A percentile compares a stretch with the other conserved stretches of the same genome.
phyloP scores from a whole-genome alignment of 495 filamentous ascomycete species.

The Staphylotrichum longicolle region DNA sequence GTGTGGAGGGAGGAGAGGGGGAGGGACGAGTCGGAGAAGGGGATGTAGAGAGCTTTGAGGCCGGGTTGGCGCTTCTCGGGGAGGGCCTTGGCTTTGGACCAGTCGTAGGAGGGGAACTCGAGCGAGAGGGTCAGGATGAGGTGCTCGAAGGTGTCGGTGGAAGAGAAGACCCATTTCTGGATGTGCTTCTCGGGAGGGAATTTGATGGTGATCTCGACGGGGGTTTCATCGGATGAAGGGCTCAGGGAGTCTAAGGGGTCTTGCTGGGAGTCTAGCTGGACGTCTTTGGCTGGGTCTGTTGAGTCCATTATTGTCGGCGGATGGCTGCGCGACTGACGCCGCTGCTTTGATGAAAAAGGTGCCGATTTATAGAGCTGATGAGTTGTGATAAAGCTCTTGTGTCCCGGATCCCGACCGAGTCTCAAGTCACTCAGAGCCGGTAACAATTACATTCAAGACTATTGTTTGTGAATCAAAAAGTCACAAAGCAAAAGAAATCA shows the following conservation, averaged over 20 bases:
- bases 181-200: conserved; percentile 31
- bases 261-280: neutral
- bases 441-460: no score
- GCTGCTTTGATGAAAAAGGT: no score
- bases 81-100: conserved; percentile 34
- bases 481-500: no score
- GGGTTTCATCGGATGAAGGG: conserved; percentile 4
- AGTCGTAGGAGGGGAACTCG: conserved; percentile 34
- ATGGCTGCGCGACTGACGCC: no score
- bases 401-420: no score
- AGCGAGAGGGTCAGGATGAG: conserved; percentile 20
- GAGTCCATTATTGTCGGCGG: neutral
- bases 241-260: neutral
- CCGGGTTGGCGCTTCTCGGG: conserved; percentile 21
- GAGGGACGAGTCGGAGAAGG: conserved; percentile 34
- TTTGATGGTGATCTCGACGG: conserved; percentile 29
- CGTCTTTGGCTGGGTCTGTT: conserved; percentile 4
- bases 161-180: conserved; percentile 25
- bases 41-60: conserved; percentile 27
- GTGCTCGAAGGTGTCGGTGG: conserved; percentile 21
- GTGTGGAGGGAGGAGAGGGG: conserved; percentile 50
- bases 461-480: no score
- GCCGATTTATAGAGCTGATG: no score
- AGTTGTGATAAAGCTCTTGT: no score
- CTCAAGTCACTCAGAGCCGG: no score